phyloP scores from a whole-genome alignment of 2,329 filamentous ascomycete species.

The Chaetomium olivaceum region DNA sequence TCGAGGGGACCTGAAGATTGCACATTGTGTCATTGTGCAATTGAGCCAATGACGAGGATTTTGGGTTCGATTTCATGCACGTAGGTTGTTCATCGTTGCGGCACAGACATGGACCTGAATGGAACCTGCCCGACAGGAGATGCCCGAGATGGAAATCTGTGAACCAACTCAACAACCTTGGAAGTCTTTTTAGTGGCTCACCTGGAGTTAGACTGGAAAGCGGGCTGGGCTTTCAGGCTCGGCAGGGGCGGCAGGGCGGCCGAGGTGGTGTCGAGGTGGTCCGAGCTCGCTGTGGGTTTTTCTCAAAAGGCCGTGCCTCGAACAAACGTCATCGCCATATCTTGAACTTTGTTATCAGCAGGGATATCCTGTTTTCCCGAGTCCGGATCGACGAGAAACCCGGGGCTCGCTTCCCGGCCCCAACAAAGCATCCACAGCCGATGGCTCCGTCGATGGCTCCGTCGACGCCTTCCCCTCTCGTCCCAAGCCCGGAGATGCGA shows the following conservation, averaged over 20 bases:
- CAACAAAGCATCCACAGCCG: no score
- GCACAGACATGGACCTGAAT: not conserved
- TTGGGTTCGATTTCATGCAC: not conserved
- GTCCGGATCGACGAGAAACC: not conserved
- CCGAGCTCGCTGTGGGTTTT: not conserved
- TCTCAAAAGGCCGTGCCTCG: not conserved
- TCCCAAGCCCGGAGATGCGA: no score
- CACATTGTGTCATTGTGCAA: not conserved
- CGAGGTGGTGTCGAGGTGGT: not conserved
- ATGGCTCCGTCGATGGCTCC: no score
- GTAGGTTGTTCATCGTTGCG: not conserved
- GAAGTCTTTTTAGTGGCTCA: not conserved
- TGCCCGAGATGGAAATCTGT: not conserved
- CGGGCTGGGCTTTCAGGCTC: not conserved
- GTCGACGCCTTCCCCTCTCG: not conserved
- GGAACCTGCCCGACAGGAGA: no score
- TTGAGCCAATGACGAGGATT: not conserved
- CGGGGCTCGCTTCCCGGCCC: not conserved
- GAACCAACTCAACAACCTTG: not conserved
- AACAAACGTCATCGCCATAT: not conserved
- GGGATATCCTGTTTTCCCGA: not conserved
- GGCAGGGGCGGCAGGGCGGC: not conserved
- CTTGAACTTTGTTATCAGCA: not conserved
- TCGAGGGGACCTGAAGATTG: not conserved
- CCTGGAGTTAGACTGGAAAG: no score